Evolutionary conservation across 2,329 filamentous ascomycete species (phyloP), one percentile per base, ranked within the genome.

Genomic region (Cadophora sp.): DNA sequence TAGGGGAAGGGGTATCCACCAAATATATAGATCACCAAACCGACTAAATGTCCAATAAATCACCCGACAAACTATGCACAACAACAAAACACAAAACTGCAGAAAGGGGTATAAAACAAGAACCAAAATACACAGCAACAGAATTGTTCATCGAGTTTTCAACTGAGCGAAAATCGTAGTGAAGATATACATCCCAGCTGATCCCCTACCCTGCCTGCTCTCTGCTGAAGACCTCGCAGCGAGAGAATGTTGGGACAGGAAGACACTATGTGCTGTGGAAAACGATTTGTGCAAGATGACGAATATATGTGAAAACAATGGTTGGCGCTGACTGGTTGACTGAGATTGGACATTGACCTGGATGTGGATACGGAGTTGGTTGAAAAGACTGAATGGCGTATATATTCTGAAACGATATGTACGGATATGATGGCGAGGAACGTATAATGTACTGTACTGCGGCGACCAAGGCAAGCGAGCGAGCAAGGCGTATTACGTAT

Each of bases 401-500:
- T 50, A 24, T 48, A 5, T 8, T 22, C n/a, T n/a, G n/a, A n/a
- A n/a, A n/a, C n/a, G n/a, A 56, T 14, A 56, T 56, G 27, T 27
- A 27, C 53, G n/a, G 53, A 34, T 8, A 9, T 43, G 8, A 43
- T 51, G n/a, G n/a, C 11, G 24, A 62, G 60, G 14, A 43, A 43
- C 37, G 43, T 51, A 50, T 19, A 16, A 16, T 19, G 60, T 27
- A 11, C 50, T 16, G 31, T 19, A n/a, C 50, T 19, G 37, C 26
- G 29, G 14, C 3, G 12, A 37, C 4, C 40, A 24, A 63, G 24
- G 46, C 26, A 9, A 53, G 19, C 27, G 48, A 53, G 48, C 61
- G 59, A 56, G 37, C 48, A 27, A 46, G 31, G 7, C 24, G 46
- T 46, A 74, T 75, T 76, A 75, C 73, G 73, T 75, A 71, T 65